Base-by-base conservation (phyloP, 2,329 filamentous ascomycete species). In the Colletotrichum theobromicola region DNA sequence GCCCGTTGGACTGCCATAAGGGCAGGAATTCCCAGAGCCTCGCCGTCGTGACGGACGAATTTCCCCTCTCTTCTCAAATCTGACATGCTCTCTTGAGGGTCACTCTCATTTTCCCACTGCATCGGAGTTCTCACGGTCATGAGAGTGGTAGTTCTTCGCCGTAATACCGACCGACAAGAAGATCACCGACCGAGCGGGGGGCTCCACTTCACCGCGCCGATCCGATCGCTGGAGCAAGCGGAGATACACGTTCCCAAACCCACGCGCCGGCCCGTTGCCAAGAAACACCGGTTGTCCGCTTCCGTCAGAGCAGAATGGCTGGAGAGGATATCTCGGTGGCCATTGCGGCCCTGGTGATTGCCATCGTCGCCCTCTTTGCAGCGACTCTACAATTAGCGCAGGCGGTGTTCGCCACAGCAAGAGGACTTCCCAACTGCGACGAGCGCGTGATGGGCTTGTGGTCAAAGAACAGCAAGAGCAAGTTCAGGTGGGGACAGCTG, bases 401-500 rank as follows among this genome's bases (percentile, higher is more conserved):
- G 24, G 74, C 74, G 3, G 63, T 68, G 15, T 74, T 66, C 13
- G 69, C 69, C 6, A 61, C 70, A 4, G 64, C 70, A 3, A 30
- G 42, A 12, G 74, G 64, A 0, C 63, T 69, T n/a, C 60, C 74
- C 4, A 72, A 63, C 42, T 75, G 74, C 60, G 50, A 55, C 5
- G n/a, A 61, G 4, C 21, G 30, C 15, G 70, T 75, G 4, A 75
- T 75, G 46, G 70, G 70, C 24, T 24, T 21, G 16, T 75, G 74
- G 74, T 50, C 74, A 2, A 34, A 16, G 5, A 30, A 37, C 5
- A 60, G 70, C 5, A 57, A 60, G 9, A 58, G 28, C 15, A 64
- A 21, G 15, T 28, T 30, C 18, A 75, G 53, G 7, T 24, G 28
- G n/a, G 13, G 7, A 4, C 61, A 75, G 15, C 34, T 75, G 12